phyloP scores from a whole-genome alignment of 179 eudicot species.

The Carnegiea gigantea region DNA sequence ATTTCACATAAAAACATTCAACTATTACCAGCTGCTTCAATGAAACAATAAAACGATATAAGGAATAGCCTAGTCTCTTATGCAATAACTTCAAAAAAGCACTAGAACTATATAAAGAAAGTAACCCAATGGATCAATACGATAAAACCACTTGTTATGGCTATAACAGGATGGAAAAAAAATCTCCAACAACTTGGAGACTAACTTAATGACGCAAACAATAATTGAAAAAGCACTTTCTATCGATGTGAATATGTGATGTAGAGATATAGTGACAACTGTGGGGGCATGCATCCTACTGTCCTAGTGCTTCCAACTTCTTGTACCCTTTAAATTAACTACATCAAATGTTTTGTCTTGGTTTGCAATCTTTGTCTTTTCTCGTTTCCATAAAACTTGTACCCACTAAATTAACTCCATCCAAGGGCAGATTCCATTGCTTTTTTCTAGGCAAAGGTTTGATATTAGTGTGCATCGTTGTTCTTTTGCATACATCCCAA shows the following conservation, averaged over 20 bases:
- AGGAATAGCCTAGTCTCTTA: too few species aligned
- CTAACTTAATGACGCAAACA: background rate
- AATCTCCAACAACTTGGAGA: background rate
- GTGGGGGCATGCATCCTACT: background rate
- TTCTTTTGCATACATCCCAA: background rate
- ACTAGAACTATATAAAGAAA: too few species aligned
- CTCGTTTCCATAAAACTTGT: constrained; percentile 3
- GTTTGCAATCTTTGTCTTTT: background rate
- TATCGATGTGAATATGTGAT: background rate
- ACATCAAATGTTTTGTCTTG: background rate
- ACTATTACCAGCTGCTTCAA: too few species aligned
- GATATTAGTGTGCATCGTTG: background rate
- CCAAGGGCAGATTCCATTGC: background rate
- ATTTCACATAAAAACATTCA: too few species aligned
- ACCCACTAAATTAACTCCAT: background rate
- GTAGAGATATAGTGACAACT: background rate
- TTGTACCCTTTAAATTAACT: background rate
- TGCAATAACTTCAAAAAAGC: too few species aligned
- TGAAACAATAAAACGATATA: too few species aligned
- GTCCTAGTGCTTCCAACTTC: background rate
- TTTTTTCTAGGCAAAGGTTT: background rate
- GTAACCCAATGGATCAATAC: too few species aligned
- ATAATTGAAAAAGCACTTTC: constrained; percentile 1
- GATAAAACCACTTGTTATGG: too few species aligned
- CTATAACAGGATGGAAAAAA: background rate